Evolutionary conservation across 2,329 filamentous ascomycete species (phyloP).

Genomic region (Aspergillus aculeatinus): DNA sequence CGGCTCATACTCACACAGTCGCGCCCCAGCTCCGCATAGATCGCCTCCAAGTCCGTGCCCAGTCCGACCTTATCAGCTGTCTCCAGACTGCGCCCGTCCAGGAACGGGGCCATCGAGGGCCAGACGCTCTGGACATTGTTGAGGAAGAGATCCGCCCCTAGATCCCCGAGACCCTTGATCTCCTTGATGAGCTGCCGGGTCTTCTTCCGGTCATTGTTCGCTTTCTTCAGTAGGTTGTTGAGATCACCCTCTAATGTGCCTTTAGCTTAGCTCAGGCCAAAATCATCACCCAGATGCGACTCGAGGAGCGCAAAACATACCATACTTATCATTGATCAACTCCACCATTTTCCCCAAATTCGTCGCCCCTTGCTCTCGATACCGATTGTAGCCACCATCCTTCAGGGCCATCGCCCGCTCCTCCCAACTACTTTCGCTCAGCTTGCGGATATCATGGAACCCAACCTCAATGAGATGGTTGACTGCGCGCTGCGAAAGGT

Average conservation of each 20-base stretch:
- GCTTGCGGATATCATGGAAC: slow-evolving; percentile 43
- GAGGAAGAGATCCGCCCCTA: slow-evolving; percentile 47
- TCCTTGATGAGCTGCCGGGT: slow-evolving; percentile 38
- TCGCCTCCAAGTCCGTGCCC: slow-evolving; percentile 35
- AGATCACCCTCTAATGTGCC: slow-evolving; percentile 38
- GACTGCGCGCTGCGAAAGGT: slow-evolving; percentile 37
- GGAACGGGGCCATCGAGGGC: slow-evolving; percentile 45
- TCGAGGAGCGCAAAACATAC: slow-evolving; percentile 25
- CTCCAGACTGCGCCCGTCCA: slow-evolving; percentile 43
- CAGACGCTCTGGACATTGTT: slow-evolving; percentile 45
- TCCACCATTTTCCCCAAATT: slow-evolving; percentile 42
- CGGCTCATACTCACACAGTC: slow-evolving; percentile 42
- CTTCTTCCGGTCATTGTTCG: slow-evolving; percentile 29
- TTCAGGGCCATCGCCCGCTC: slow-evolving; percentile 43
- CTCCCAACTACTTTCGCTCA: slow-evolving; percentile 44
- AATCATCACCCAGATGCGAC: neutral
- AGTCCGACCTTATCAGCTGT: slow-evolving; percentile 43
- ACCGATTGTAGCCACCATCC: slow-evolving; percentile 48
- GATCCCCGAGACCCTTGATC: slow-evolving; percentile 47
- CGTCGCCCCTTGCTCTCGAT: slow-evolving; percentile 47
- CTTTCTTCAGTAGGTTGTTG: slow-evolving; percentile 37
- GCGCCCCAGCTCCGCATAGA: slow-evolving; percentile 32
- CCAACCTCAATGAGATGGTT: slow-evolving; percentile 36
- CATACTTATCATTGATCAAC: slow-evolving; percentile 40
- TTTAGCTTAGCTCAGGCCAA: too few species aligned